Evolutionary conservation across 1,284 basidiomycete genomes (phyloP), one percentile per base, ranked within the genome.

Genomic region (Ustilago xerochloae): DNA sequence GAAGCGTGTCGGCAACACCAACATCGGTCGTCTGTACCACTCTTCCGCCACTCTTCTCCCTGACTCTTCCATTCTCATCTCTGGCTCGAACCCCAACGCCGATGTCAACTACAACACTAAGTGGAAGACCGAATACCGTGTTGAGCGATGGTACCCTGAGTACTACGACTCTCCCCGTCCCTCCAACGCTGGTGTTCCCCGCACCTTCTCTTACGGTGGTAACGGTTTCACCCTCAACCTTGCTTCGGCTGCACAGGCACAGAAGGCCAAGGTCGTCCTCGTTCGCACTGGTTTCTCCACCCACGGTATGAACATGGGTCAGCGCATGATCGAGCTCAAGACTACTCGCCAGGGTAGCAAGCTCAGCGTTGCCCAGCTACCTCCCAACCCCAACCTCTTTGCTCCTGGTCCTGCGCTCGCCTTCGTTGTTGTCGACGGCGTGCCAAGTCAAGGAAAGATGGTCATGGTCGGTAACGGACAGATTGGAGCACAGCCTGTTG

Each of bases 291-390:
- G 95, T 4, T 97, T 94, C 87, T 93, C 93, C 0, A 97, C 94
- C 0, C 95, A 97, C 85, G 94, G 90, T 16, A 92, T 97, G 90
- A 94, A 95, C 87, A 94, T 93, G 91, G 92, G 92, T 16, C 92
- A 93, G 83, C 67, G 79, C 36, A 68, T 72, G 63, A 65, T 81
- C 43, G 68, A 81, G 64, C 73, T 81, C 36, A 52, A 63, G 30
- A 48, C 72, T 26, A 56, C 55, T 15, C 43, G 49, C 4, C 39
- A 50, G 26, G 72, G 58, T 6, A 60, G 43, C 43, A 55, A 43
- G 38, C 47, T 81, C 13, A 62, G 60, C 45, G 81, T 84, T 24
- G 58, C 73, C 6, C 77, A 78, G 38, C 58, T 81, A 24, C 80
- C 82, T n/a, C 60, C 71, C 15, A 83, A 84, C 60, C 63, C 79